Conservation (phyloP, 352 stramenopile species). For the Phytophthora fragariaefolia region DNA sequence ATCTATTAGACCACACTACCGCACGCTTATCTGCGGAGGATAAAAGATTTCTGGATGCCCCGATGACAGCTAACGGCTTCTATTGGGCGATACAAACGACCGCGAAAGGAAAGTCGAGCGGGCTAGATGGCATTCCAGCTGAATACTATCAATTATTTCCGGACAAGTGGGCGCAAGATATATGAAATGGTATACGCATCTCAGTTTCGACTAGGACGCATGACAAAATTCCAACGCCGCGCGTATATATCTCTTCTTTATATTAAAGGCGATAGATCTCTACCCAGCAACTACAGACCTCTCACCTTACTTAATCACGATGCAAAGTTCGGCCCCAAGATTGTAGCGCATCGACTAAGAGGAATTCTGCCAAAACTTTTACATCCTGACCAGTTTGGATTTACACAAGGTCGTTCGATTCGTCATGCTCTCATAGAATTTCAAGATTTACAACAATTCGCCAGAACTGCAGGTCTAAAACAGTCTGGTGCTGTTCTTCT, state of each 20-base stretch:
- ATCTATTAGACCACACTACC: background rate
- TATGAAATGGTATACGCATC: constrained; percentile 22
- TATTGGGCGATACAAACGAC: constrained; percentile 19
- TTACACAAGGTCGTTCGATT: constrained; percentile 13
- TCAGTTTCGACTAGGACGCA: constrained; percentile 5
- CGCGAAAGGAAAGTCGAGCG: constrained; percentile 9
- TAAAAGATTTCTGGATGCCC: background rate
- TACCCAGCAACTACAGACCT: constrained; percentile 12
- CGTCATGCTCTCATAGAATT: constrained; percentile 14
- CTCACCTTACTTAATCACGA: constrained; percentile 27
- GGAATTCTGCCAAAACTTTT: constrained; percentile 4
- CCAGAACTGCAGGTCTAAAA: background rate
- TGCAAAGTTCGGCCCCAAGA: constrained; percentile 26
- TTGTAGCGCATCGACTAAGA: constrained; percentile 1
- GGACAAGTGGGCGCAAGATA: constrained; percentile 9
- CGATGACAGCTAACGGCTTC: constrained; percentile 17
- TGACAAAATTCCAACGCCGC: constrained; percentile 15
- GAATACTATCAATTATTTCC: constrained; percentile 22
- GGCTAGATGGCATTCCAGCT: constrained; percentile 10
- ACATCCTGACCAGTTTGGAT: constrained; percentile 14
- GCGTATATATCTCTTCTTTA: constrained; percentile 24
- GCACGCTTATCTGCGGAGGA: background rate
- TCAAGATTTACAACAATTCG: constrained; percentile 22
- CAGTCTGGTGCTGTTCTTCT: constrained; percentile 14
- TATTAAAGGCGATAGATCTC: constrained; percentile 1